These are phyloP conservation scores for Gymnopilus dilepis DNA, from an alignment of 768 basidiomycete genomes.

Conservation along the genomic window DNA sequence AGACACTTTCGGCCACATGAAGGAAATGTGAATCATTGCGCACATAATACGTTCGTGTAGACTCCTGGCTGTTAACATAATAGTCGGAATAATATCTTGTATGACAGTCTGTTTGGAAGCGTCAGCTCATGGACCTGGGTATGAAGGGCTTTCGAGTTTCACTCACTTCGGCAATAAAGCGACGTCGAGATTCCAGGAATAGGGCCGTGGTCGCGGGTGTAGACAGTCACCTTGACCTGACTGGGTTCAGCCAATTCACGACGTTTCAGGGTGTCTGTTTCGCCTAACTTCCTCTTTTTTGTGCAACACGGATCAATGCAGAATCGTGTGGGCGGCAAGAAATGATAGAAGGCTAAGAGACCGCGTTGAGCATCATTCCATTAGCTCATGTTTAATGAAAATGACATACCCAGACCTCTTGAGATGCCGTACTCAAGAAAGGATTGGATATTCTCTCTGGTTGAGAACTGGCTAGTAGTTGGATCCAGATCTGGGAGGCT, in stretches of 20 bases:
- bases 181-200: constrained; percentile 30
- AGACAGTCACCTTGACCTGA: constrained; percentile 22
- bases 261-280: not conserved
- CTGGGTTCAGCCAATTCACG: constrained; percentile 17
- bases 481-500: not conserved
- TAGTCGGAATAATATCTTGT: constrained; percentile 35
- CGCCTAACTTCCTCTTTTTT: not conserved
- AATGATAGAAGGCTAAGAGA: constrained; percentile 7
- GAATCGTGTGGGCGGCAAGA: constrained; percentile 16
- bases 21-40: not conserved
- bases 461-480: not conserved
- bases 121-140: not conserved
- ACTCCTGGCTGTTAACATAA: constrained; percentile 27
- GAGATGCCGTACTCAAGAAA: constrained; percentile 14
- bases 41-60: constrained; percentile 26
- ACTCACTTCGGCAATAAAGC: constrained; percentile 32
- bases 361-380: no score
- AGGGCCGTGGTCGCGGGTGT: constrained; percentile 27
- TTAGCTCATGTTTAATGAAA: no score
- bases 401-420: not conserved
- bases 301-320: constrained; percentile 20
- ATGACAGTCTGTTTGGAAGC: constrained; percentile 25
- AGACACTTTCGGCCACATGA: constrained; percentile 13
- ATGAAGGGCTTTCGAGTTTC: not conserved
- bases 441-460: not conserved